These are phyloP conservation scores for Leccinum subspadiceum DNA, from an alignment of 1,284 basidiomycete genomes.

Conservation along the genomic window DNA sequence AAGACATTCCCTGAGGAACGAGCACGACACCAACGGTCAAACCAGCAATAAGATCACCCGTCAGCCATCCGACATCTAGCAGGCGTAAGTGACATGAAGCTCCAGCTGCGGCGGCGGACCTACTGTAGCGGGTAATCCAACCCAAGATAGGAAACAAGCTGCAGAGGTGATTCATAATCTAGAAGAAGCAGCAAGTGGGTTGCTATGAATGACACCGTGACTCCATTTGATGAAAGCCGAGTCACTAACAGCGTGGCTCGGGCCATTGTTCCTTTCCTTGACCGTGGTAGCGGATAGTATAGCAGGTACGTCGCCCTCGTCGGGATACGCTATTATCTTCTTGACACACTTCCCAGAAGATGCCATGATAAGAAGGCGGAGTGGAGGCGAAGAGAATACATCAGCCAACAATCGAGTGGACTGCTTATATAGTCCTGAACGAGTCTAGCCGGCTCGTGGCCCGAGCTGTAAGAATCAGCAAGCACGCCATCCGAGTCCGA, in stretches of 20 bases:
- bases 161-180: conserved; percentile 61
- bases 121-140: conserved; percentile 86
- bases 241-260: conserved; percentile 45
- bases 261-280: conserved; percentile 37
- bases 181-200: conserved; percentile 1
- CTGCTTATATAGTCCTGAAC: not conserved
- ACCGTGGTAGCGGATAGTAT: conserved; percentile 57
- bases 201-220: not conserved
- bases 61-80: conserved; percentile 68
- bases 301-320: conserved; percentile 50
- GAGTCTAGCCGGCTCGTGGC: not conserved
- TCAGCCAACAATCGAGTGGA: not conserved
- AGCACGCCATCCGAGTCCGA: not conserved
- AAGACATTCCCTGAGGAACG: conserved; percentile 88
- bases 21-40: conserved; percentile 90
- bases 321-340: conserved; percentile 58
- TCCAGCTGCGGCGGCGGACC: conserved; percentile 22
- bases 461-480: not conserved
- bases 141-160: conserved; percentile 80
- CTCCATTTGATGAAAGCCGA: conserved; percentile 9
- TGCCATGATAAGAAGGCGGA: conserved; percentile 34
- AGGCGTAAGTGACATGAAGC: not conserved
- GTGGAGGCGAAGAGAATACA: not conserved
- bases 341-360: conserved; percentile 51
- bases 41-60: conserved; percentile 84